Evolutionary conservation across 1,284 basidiomycete genomes (phyloP), one percentile per base, ranked within the genome.

Genomic region (Rhizoctonia solani): DNA sequence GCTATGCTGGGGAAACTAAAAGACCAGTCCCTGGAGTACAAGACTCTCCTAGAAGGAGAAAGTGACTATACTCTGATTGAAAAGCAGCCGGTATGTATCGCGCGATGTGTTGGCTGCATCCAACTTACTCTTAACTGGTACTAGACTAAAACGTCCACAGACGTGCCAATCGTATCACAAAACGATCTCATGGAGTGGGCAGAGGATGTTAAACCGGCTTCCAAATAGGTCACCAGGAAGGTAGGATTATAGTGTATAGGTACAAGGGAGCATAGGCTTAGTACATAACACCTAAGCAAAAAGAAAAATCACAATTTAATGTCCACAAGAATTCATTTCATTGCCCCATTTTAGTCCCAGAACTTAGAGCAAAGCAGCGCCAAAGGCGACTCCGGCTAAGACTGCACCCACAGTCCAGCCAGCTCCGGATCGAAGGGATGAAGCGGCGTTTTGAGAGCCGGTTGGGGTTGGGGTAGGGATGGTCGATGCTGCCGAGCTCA

Each of bases 1-100:
- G 66, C 39, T 2, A 54, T 47, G 30, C 54, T 71, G 8, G 70
- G 52, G 5, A 34, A 49, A 30, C 59, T 63, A 21, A 63, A 63
- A 34, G 25, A 52, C 13, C 59, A 63, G 25, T 63, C 59, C 14
- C 21, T 63, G 21, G 30, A 63, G 29, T 63, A 13, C 37, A 63
- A 63, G 25, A 14, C 59, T n/a, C 32, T 63, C 11, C 34, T 41
- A n/a, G 11, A 39, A 11, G 46, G 21, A 8, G 59, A 63, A 37
- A 16, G 34, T 2, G 5, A 16, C 29, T 29, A 25, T 30, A 29
- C n/a, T 41, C 21, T 21, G 11, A 21, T 46, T 21, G 34, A 39
- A 46, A 13, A 21, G 39, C 37, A 59, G 49, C 46, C 42, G 42
- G 56, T 59, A 21, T 16, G 56, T 21, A 14, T 8, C n/a, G n/a